Evolutionary conservation across 768 basidiomycete genomes (phyloP).

Genomic region (Phaeotremella skinneri): DNA sequence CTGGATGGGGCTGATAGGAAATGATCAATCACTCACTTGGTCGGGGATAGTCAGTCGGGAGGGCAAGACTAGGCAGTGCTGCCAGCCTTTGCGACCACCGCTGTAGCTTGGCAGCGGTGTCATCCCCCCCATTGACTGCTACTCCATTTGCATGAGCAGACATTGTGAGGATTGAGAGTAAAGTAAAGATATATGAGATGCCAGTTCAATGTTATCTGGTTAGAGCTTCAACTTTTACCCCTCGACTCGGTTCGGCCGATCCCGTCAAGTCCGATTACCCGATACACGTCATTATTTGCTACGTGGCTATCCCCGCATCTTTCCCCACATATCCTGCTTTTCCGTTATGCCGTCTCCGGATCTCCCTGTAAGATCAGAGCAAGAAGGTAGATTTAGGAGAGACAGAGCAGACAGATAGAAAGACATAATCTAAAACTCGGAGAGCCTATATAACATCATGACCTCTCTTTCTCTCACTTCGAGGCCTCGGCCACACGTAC

Average conservation of each 20-base stretch:
- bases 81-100: slow-evolving; percentile 60
- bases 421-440: background rate
- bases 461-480: background rate
- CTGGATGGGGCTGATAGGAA: background rate
- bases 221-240: background rate
- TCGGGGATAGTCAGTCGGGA: slow-evolving; percentile 94
- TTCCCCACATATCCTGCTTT: no score
- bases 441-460: background rate
- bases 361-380: no score
- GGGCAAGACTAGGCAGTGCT: slow-evolving; percentile 79
- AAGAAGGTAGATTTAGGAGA: no score
- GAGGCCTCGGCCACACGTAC: slow-evolving; percentile 32
- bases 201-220: background rate
- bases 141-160: background rate
- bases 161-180: background rate
- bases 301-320: background rate
- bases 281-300: background rate
- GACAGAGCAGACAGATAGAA: no score
- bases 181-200: background rate
- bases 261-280: background rate
- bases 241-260: background rate
- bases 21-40: slow-evolving; percentile 56
- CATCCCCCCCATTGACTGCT: slow-evolving; percentile 2
- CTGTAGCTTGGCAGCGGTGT: slow-evolving; percentile 36
- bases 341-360: no score